Percentiles rank a stretch among this genome's conserved stretches.
phyloP scores from a whole-genome alignment of 768 basidiomycete species.

The Solioccasus polychromus region DNA sequence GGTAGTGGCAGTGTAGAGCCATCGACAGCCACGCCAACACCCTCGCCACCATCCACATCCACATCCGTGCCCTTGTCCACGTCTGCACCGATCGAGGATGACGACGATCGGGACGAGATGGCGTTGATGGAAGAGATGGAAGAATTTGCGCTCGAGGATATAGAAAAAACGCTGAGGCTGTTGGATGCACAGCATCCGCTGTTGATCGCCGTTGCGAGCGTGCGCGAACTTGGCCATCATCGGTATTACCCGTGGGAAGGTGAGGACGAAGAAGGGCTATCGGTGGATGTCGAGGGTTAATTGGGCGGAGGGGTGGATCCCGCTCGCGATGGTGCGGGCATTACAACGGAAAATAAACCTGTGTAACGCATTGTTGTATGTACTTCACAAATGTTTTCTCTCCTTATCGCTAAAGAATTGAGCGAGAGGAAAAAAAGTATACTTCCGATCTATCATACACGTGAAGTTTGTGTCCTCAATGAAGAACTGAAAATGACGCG shows the following conservation, averaged over 20 bases:
- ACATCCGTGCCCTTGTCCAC: background rate
- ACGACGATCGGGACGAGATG: conserved; percentile 66
- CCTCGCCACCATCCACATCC: background rate
- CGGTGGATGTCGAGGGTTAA: conserved; percentile 9
- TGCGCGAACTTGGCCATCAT: conserved; percentile 64
- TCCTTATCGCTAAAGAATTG: too few relatives aligned
- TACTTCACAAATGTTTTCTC: too few relatives aligned
- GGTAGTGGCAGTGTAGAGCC: too few relatives aligned
- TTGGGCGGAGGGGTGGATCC: too few relatives aligned
- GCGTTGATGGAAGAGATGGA: conserved; percentile 78
- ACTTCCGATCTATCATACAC: too few relatives aligned
- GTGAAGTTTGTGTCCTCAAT: too few relatives aligned
- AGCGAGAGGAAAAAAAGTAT: too few relatives aligned
- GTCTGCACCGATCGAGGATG: too few relatives aligned
- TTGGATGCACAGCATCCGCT: conserved; percentile 63
- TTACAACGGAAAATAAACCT: too few relatives aligned
- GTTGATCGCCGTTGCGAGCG: conserved; percentile 66
- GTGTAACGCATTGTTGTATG: too few relatives aligned
- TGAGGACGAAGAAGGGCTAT: conserved; percentile 46
- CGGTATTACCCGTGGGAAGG: conserved; percentile 41
- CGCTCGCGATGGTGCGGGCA: too few relatives aligned
- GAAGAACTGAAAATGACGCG: background rate
- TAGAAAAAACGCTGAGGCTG: conserved; percentile 57
- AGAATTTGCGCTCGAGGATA: conserved; percentile 78
- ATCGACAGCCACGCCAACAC: too few relatives aligned